Evolutionary conservation across 2,329 filamentous ascomycete species (phyloP).

Genomic region (Macroventuria anomochaeta): DNA sequence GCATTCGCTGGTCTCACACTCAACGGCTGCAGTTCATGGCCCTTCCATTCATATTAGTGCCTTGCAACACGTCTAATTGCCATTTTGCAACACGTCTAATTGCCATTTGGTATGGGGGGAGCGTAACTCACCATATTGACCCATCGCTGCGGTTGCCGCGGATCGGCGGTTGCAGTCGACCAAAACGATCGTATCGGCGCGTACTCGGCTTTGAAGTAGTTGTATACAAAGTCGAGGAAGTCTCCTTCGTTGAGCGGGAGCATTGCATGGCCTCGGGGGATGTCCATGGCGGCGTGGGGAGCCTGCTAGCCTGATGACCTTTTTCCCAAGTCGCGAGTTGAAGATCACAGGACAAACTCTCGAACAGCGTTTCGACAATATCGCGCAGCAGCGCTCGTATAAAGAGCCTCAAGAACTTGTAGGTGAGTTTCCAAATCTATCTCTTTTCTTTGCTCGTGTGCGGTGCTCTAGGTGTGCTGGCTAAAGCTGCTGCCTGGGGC

Average conservation of each 20-base stretch:
- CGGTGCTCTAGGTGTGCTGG: slow-evolving; percentile 10
- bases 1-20: slow-evolving; percentile 44
- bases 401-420: not conserved
- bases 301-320: too few species aligned
- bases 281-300: slow-evolving; percentile 36
- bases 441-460: not conserved
- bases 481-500: slow-evolving; percentile 43
- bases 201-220: slow-evolving; percentile 50
- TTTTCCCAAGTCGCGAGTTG: too few species aligned
- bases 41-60: slow-evolving; percentile 4
- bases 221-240: slow-evolving; percentile 45
- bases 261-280: slow-evolving; percentile 43
- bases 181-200: slow-evolving; percentile 47
- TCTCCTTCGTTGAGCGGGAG: slow-evolving; percentile 42
- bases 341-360: not conserved
- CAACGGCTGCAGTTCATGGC: slow-evolving; percentile 41
- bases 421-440: not conserved
- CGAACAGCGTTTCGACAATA: not conserved
- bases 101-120: too few species aligned
- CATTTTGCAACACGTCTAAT: too few species aligned
- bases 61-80: too few species aligned
- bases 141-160: slow-evolving; percentile 40
- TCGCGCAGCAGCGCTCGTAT: not conserved
- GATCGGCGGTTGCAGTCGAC: slow-evolving; percentile 44
- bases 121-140: slow-evolving; percentile 34